Conservation (phyloP, 192 early-diverging fungal species). For the Martensiomyces pterosporus region DNA sequence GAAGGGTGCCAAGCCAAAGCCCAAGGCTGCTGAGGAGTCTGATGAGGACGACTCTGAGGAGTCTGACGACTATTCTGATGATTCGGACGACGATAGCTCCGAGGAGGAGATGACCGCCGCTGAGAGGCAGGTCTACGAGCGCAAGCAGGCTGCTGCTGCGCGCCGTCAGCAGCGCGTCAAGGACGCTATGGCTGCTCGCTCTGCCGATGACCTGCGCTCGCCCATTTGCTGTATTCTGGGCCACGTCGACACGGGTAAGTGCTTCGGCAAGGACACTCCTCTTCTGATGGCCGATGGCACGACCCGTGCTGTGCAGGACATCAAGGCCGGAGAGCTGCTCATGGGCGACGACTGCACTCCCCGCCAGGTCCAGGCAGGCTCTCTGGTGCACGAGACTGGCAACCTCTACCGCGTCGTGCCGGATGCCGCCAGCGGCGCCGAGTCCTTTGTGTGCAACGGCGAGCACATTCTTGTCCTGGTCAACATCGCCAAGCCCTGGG, state of each 20-base stretch:
- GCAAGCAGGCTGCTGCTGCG: slow-evolving; percentile 75
- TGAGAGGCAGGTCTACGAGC: slow-evolving; percentile 57
- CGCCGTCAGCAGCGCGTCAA: slow-evolving; percentile 68
- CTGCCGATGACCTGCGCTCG: slow-evolving; percentile 87
- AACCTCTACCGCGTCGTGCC: slow-evolving; percentile 50
- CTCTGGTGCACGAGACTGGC: slow-evolving; percentile 42
- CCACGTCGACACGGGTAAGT: slow-evolving; percentile 93
- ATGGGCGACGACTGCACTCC: slow-evolving; percentile 54
- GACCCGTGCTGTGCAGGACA: slow-evolving; percentile 40
- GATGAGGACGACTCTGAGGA: slow-evolving; percentile 30
- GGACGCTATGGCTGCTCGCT: slow-evolving; percentile 76
- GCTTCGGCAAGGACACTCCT: slow-evolving; percentile 47
- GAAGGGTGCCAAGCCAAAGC: slow-evolving; percentile 22
- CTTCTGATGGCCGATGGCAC: slow-evolving; percentile 51
- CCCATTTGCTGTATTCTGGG: slow-evolving; percentile 98
- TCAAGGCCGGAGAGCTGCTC: slow-evolving; percentile 34
- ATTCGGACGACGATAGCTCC: slow-evolving; percentile 51
- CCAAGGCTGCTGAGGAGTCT: background rate
- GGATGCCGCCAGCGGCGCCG: slow-evolving; percentile 10
- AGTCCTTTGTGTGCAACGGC: slow-evolving; percentile 53
- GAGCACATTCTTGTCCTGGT: slow-evolving; percentile 52
- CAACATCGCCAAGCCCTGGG: slow-evolving; percentile 14
- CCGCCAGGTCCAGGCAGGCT: slow-evolving; percentile 42
- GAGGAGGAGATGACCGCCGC: slow-evolving; percentile 64
- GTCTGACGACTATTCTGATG: slow-evolving; percentile 39